Evolutionary conservation across 352 stramenopile genomes (phyloP).

Genomic region (Pythium apleroticum): DNA sequence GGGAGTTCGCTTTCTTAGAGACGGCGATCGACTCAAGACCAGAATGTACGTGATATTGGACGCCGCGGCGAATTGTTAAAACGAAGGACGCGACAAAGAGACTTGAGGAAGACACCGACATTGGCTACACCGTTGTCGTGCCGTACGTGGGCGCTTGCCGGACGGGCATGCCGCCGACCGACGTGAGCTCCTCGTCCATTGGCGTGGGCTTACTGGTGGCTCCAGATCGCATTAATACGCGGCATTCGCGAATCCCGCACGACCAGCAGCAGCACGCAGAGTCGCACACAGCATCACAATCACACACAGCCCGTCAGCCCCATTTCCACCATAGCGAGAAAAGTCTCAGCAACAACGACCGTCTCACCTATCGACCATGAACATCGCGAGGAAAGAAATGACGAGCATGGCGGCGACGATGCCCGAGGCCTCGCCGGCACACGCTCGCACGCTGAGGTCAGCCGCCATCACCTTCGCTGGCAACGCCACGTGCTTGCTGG

Average conservation of each 20-base stretch:
- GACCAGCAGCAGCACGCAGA: constrained; percentile 23
- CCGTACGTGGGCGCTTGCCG: constrained; percentile 28
- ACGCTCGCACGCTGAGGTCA: constrained; percentile 61
- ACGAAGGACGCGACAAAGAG: background rate
- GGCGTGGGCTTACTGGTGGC: constrained; percentile 31
- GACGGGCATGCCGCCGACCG: constrained; percentile 32
- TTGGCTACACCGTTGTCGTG: constrained; percentile 4
- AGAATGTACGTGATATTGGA: too few species aligned
- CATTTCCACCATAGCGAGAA: constrained; percentile 21
- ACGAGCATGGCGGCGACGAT: constrained; percentile 56
- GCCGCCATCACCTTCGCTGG: constrained; percentile 40
- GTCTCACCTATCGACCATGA: constrained; percentile 64
- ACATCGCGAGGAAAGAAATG: constrained; percentile 50
- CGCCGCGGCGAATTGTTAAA: too few species aligned
- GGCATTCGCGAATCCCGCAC: constrained; percentile 2
- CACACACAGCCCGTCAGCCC: constrained; percentile 14
- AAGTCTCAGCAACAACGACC: constrained; percentile 21
- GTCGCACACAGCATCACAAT: constrained; percentile 15
- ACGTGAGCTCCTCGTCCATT: constrained; percentile 24
- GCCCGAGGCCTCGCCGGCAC: constrained; percentile 54
- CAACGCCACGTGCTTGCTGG: constrained; percentile 51
- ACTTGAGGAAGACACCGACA: background rate
- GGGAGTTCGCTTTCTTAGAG: too few species aligned
- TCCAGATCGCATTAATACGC: constrained; percentile 27
- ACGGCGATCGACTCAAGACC: too few species aligned